A percentile compares a stretch with the other conserved stretches of the same genome.
These are phyloP conservation scores for Cladobotryum mycophilum DNA, from an alignment of 2,329 filamentous ascomycete species.

Conservation along the genomic window DNA sequence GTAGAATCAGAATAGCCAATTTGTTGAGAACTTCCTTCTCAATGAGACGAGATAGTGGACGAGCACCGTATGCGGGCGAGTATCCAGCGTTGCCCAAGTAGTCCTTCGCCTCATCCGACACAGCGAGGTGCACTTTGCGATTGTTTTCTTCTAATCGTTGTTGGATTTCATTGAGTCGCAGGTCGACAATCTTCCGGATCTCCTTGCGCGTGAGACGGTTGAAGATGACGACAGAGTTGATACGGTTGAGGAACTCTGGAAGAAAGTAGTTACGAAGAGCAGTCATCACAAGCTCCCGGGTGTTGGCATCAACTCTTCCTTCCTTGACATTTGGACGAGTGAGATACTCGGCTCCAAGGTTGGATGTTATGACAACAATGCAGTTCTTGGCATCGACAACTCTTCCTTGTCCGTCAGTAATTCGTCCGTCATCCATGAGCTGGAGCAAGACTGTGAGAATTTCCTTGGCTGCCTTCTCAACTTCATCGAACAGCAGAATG, in stretches of 20 bases:
- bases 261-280: slow-evolving; percentile 93
- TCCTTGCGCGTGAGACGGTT: slow-evolving; percentile 86
- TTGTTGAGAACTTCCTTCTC: slow-evolving; percentile 96
- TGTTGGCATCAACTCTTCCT: slow-evolving; percentile 79
- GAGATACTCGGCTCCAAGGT: slow-evolving; percentile 92
- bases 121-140: slow-evolving; percentile 77
- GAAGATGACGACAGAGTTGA: slow-evolving; percentile 95
- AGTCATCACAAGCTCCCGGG: slow-evolving; percentile 82
- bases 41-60: slow-evolving; percentile 81
- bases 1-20: slow-evolving; percentile 83
- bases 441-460: slow-evolving; percentile 95
- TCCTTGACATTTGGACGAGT: slow-evolving; percentile 69
- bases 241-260: slow-evolving; percentile 97
- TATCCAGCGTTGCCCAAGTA: slow-evolving; percentile 90
- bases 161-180: slow-evolving; percentile 84
- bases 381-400: slow-evolving; percentile 95
- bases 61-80: slow-evolving; percentile 89
- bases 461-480: slow-evolving; percentile 98
- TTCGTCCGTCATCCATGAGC: slow-evolving; percentile 98
- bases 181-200: slow-evolving; percentile 92
- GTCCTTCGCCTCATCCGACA: slow-evolving; percentile 80
- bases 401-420: slow-evolving; percentile 95
- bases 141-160: slow-evolving; percentile 80
- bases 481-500: slow-evolving; percentile 94
- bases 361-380: slow-evolving; percentile 99